Base-by-base conservation (phyloP, 1,139 yeast genomes). In the Debaryomyces udenii region DNA sequence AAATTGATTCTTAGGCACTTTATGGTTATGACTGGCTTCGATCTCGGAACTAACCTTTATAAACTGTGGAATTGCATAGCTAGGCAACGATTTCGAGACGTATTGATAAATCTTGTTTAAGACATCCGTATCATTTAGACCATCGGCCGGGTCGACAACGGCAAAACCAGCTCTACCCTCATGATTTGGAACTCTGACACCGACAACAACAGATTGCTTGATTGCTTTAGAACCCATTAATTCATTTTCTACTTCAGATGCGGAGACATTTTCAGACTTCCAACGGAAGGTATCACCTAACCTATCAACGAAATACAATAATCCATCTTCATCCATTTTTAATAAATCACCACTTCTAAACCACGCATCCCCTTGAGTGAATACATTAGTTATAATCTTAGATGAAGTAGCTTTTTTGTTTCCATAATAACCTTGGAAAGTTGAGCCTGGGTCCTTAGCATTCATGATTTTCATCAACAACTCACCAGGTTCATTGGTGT, bases 131-230 rank as follows among this genome's bases (percentile, higher is more conserved):
- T 59, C 64, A 5, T 43, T 38, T 29, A 58, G 57, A 3, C 62
- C 66, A 9, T 72, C 74, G 13, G 59, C 56, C 2, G 83, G 77
- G 55, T 84, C 84, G 15, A 90, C 60, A 3, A 89, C 86, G 0
- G 95, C 96, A 61, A 70, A 88, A 0, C 99, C 98, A 9, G 97
- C 96, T 54, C 97, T 77, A 38, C 99, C 99, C 64, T 91, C 98
- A 57, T 90, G 95, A 43, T 83, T 76, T 6, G 95, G 95, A 15
- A 93, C 85, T 54, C 76, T 74, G 13, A 90, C 90, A 15, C 98
- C 99, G 32, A 91, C 96, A 27, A 91, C 96, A 35, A 89, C 94
- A 3, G 83, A 78, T 57, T 87, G 88, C 45, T 73, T 70, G 44
- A 89, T 67, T 7, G 67, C 64, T 45, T 66, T 57, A 18, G 77